These are phyloP conservation scores for Aurantiochytrium sp. DNA, from an alignment of 108 stramenopile genomes.

Conservation along the genomic window DNA sequence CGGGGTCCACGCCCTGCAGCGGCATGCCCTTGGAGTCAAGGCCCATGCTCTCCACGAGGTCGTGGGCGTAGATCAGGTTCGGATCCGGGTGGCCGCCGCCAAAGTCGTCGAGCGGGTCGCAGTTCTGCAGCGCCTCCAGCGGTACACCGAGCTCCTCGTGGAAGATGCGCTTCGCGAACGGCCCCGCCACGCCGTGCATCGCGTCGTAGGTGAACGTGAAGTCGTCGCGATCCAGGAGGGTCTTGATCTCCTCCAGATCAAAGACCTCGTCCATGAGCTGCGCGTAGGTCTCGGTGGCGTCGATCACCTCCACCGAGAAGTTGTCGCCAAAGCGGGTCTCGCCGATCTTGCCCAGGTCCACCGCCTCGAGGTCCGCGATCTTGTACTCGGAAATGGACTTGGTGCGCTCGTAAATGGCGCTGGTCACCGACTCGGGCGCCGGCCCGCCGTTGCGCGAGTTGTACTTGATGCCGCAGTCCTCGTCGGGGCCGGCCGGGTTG, in stretches of 20 bases:
- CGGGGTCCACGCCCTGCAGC: constrained; percentile 61
- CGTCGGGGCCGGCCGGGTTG: constrained; percentile 98
- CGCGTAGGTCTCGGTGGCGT: constrained; percentile 75
- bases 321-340: constrained; percentile 61
- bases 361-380: constrained; percentile 84
- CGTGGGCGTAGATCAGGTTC: constrained; percentile 98
- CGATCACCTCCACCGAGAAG: constrained; percentile 85
- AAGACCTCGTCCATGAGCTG: constrained; percentile 87
- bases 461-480: constrained; percentile 99
- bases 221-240: constrained; percentile 80
- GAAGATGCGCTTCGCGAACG: constrained; percentile 88
- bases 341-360: constrained; percentile 76
- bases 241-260: constrained; percentile 88
- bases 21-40: constrained; percentile 74
- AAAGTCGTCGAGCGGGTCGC: constrained; percentile 89
- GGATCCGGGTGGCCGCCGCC: constrained; percentile 97
- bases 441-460: constrained; percentile 98
- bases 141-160: constrained; percentile 83
- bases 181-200: constrained; percentile 98
- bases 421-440: constrained; percentile 86
- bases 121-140: constrained; percentile 71
- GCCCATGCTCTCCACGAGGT: constrained; percentile 86
- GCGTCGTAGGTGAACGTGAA: constrained; percentile 94
- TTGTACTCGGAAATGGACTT: constrained; percentile 78
- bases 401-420: constrained; percentile 82